Percentiles rank a stretch among this genome's conserved stretches.
Conservation (phyloP, 78 protist genomes). For the Chrysochromulina parva region DNA sequence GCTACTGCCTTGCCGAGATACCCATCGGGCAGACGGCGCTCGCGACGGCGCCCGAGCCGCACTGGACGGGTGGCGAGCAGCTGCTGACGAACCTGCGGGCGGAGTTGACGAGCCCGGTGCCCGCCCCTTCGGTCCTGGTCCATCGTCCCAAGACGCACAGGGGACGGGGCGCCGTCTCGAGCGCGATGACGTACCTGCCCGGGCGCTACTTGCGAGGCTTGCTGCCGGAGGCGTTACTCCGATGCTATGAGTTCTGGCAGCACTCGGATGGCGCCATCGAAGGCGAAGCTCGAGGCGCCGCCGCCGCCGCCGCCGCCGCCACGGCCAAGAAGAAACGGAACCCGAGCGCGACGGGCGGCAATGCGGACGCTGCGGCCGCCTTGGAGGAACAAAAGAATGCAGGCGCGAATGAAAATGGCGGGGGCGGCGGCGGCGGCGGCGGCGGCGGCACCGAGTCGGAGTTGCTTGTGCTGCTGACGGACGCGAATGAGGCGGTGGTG, state of each 20-base stretch:
- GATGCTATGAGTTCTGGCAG: conserved; percentile 21
- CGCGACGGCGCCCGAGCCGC: not conserved
- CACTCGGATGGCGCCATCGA: not conserved
- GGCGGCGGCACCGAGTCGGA: not conserved
- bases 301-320: too few relatives aligned
- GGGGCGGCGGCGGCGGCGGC: too few relatives aligned
- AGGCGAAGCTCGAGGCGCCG: too few relatives aligned
- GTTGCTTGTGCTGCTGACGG: too few relatives aligned
- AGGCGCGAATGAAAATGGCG: too few relatives aligned
- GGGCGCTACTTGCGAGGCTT: conserved; percentile 34
- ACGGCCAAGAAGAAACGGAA: too few relatives aligned
- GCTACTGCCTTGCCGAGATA: not conserved
- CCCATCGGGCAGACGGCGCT: not conserved
- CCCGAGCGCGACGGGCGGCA: too few relatives aligned
- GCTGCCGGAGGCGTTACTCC: conserved; percentile 44
- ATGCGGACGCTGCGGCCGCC: not conserved
- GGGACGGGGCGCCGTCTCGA: too few relatives aligned
- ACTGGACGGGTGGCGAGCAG: not conserved
- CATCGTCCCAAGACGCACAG: not conserved
- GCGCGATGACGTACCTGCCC: conserved; percentile 4
- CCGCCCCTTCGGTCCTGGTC: not conserved
- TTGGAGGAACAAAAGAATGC: not conserved
- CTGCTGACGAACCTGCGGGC: not conserved
- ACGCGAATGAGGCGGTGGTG: not conserved
- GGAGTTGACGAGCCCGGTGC: too few relatives aligned